These are phyloP conservation scores for Amanita subjunquillea DNA, from an alignment of 768 basidiomycete genomes.

Conservation along the genomic window DNA sequence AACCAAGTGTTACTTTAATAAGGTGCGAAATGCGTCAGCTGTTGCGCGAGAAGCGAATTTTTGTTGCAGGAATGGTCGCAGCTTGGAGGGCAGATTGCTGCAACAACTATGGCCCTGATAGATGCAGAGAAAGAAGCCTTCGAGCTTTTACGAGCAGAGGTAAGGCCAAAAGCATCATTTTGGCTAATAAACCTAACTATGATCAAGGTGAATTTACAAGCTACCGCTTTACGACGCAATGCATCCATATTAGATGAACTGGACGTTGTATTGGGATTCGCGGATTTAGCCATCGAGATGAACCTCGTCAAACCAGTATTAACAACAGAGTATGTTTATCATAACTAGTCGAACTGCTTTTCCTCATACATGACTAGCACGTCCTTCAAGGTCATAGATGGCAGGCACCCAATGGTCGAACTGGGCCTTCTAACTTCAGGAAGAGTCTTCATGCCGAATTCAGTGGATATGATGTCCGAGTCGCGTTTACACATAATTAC, in stretches of 20 bases:
- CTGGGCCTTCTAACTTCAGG: constrained; percentile 66
- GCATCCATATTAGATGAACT: constrained; percentile 78
- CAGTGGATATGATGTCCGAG: constrained; percentile 45
- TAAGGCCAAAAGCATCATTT: constrained; percentile 13
- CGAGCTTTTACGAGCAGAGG: constrained; percentile 57
- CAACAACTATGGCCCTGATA: constrained; percentile 40
- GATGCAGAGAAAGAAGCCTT: constrained; percentile 68
- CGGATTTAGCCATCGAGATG: constrained; percentile 69
- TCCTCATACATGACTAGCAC: constrained; percentile 21
- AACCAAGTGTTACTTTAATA: constrained; percentile 61
- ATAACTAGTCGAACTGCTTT: background rate
- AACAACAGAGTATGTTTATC: constrained; percentile 48
- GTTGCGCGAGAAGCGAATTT: background rate
- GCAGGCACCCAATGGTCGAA: constrained; percentile 91
- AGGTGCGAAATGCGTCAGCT: constrained; percentile 27
- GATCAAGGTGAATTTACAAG: constrained; percentile 50
- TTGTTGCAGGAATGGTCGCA: constrained; percentile 56
- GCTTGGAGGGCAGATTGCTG: constrained; percentile 59
- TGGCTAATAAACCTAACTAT: background rate
- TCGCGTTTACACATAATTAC: constrained; percentile 78
- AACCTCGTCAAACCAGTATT: constrained; percentile 66
- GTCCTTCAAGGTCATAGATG: constrained; percentile 61
- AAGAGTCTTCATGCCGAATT: constrained; percentile 80
- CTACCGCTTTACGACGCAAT: constrained; percentile 55
- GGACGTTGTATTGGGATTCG: constrained; percentile 76